phyloP scores from a whole-genome alignment of 164 flowering plant genomes.

The Buxus sempervirens region DNA sequence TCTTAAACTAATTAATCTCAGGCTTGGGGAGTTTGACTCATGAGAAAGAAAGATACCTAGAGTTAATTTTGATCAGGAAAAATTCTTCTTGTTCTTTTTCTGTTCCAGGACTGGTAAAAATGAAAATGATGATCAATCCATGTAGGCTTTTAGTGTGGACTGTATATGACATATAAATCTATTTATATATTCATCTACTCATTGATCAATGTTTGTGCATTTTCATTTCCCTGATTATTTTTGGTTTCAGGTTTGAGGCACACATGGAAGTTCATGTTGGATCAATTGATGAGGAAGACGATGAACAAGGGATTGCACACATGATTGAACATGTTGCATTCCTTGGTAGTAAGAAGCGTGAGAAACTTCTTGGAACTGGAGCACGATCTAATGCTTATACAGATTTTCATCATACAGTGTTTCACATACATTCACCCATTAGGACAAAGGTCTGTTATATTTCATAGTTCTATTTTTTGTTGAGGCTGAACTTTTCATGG shows the following conservation, averaged over 20 bases:
- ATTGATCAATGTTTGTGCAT: neutral
- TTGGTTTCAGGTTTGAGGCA: constrained; percentile 80
- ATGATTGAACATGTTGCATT: constrained; percentile 99
- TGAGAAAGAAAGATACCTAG: too few relatives aligned
- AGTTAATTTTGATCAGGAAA: too few relatives aligned
- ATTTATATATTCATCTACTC: neutral
- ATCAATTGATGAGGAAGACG: constrained; percentile 98
- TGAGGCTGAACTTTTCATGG: too few relatives aligned
- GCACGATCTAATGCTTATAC: constrained; percentile 99
- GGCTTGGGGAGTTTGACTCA: too few relatives aligned
- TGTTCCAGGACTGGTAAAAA: too few relatives aligned
- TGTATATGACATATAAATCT: too few relatives aligned
- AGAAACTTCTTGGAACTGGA: constrained; percentile 95
- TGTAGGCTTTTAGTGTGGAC: too few relatives aligned
- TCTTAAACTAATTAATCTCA: too few relatives aligned
- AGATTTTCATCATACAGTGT: constrained; percentile 98
- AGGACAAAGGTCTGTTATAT: constrained; percentile 59
- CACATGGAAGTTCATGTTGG: constrained; percentile 99
- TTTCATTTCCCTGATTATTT: neutral
- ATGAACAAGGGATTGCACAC: constrained; percentile 99
- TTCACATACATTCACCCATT: constrained; percentile 95
- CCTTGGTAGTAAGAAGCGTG: constrained; percentile 99
- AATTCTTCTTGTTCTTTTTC: too few relatives aligned
- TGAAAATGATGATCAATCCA: too few relatives aligned
- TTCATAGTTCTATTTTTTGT: neutral